These are phyloP conservation scores for Lasiosphaeriaceae sp. DNA, from an alignment of 495 filamentous ascomycete genomes.

Conservation along the genomic window DNA sequence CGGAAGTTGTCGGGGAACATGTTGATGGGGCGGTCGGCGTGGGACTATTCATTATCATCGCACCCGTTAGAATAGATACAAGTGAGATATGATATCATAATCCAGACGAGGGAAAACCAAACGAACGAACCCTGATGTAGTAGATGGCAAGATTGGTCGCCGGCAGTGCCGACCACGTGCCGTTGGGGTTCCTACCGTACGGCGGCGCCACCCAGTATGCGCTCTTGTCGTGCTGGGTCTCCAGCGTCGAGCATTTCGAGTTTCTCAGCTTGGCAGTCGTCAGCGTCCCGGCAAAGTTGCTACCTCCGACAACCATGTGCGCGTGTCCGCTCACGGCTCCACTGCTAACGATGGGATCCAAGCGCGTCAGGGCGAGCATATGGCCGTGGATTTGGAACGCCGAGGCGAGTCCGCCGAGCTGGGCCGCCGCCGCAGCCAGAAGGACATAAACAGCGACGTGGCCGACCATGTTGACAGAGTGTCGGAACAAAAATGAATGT, in stretches of 20 bases:
- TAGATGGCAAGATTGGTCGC: neutral
- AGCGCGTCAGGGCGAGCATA: too few relatives aligned
- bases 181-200: neutral
- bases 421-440: too few relatives aligned
- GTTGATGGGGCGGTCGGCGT: neutral
- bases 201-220: neutral
- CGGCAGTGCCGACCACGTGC: neutral
- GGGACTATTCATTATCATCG: neutral
- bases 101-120: neutral
- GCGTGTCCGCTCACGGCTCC: neutral
- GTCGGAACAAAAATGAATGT: too few relatives aligned
- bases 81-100: neutral
- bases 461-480: too few relatives aligned
- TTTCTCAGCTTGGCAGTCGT: neutral
- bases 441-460: too few relatives aligned
- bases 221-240: neutral
- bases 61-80: too few relatives aligned
- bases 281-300: neutral
- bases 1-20: neutral
- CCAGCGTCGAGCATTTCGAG: neutral
- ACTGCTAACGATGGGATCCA: neutral
- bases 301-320: neutral
- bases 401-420: too few relatives aligned
- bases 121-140: neutral
- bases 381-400: too few relatives aligned